Conservation (phyloP, 768 basidiomycete genomes). For the Mycena rebaudengoi region DNA sequence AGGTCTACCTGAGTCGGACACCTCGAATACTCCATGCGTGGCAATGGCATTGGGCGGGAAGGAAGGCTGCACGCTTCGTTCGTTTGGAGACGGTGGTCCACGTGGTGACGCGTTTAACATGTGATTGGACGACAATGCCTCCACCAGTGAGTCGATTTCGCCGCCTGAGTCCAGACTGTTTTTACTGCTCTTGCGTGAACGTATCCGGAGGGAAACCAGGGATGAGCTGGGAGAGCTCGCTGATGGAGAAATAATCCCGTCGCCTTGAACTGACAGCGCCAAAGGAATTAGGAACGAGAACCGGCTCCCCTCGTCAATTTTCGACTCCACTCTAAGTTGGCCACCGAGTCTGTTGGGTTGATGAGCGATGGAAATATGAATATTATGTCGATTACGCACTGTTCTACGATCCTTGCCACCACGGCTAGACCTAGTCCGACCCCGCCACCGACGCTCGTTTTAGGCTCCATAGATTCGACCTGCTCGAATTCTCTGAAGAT, state of each 20-base stretch:
- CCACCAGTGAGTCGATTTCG: constrained; percentile 57
- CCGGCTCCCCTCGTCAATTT: constrained; percentile 68
- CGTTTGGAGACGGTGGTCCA: not conserved
- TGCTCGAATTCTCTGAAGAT: constrained; percentile 87
- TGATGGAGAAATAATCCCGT: constrained; percentile 30
- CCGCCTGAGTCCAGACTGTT: constrained; percentile 35
- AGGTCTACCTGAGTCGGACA: constrained; percentile 38
- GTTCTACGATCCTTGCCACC: constrained; percentile 82
- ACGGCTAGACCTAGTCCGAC: constrained; percentile 80
- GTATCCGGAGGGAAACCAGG: constrained; percentile 18
- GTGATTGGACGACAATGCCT: constrained; percentile 53
- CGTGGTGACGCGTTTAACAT: constrained; percentile 28
- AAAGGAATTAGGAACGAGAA: constrained; percentile 81
- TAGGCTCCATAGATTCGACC: constrained; percentile 63
- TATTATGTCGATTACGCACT: constrained; percentile 35
- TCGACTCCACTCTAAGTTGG: constrained; percentile 80
- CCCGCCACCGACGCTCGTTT: constrained; percentile 46
- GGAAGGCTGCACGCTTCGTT: constrained; percentile 10
- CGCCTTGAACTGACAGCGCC: constrained; percentile 44
- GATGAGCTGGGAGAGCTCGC: constrained; percentile 30
- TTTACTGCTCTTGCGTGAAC: constrained; percentile 38
- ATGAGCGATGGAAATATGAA: not conserved
- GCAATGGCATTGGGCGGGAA: constrained; percentile 3
- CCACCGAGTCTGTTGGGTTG: constrained; percentile 58
- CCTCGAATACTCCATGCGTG: constrained; percentile 30